A percentile compares a stretch with the other conserved stretches of the same genome.
phyloP scores from a whole-genome alignment of 2,329 filamentous ascomycete genomes.

The Colletotrichum noveboracense region DNA sequence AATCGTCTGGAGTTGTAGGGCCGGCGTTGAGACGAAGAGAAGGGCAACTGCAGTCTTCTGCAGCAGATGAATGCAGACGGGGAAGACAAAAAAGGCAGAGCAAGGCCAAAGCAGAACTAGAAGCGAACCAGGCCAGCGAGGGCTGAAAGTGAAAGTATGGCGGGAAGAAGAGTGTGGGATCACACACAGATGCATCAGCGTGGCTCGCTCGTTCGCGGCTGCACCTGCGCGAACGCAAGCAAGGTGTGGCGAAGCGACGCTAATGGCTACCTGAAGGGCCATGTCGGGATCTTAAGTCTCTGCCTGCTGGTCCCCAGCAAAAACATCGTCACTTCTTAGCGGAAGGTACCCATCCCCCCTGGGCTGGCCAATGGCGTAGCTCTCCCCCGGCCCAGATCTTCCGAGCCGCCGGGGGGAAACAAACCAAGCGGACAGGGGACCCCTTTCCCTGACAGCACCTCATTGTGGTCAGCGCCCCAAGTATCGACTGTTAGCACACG shows the following conservation, averaged over 20 bases:
- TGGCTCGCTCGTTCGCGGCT: neutral
- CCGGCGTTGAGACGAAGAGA: constrained; percentile 17
- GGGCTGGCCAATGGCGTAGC: neutral
- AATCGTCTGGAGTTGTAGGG: constrained; percentile 13
- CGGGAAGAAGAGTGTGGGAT: neutral
- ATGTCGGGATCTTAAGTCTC: constrained; percentile 5
- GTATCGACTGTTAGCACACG: neutral
- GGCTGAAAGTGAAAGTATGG: neutral
- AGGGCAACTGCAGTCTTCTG: neutral
- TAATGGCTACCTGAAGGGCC: constrained; percentile 7
- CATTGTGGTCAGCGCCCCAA: neutral
- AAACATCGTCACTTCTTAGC: constrained; percentile 9
- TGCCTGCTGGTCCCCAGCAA: constrained; percentile 8
- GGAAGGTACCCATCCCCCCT: neutral
- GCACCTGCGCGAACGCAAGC: neutral
- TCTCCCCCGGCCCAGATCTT: constrained; percentile 7
- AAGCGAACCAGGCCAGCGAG: neutral
- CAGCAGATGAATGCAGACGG: neutral
- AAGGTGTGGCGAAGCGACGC: constrained; percentile 14
- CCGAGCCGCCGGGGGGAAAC: neutral
- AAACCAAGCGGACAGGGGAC: neutral
- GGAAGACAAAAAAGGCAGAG: neutral
- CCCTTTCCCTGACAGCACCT: constrained; percentile 4
- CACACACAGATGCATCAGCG: neutral
- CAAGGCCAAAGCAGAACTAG: neutral